Conservation (phyloP, 768 basidiomycete genomes). For the Leccinum boreale region DNA sequence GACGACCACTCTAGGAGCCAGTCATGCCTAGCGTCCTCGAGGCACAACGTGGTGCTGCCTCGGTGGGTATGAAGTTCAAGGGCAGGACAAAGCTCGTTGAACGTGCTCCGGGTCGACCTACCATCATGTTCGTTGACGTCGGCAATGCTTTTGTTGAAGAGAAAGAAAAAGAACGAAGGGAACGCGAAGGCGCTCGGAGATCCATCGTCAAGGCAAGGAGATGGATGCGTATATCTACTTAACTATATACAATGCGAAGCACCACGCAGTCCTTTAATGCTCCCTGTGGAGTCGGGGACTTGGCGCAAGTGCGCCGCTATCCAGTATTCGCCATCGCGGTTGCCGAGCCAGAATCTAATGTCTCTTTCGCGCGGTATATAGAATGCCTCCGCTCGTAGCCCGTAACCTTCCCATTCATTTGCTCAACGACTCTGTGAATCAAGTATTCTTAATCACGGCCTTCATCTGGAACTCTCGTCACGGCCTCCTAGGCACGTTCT, state of each 20-base stretch:
- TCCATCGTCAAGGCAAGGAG: slow-evolving; percentile 33
- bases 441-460: neutral
- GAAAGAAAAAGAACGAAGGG: slow-evolving; percentile 48
- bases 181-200: slow-evolving; percentile 48
- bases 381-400: neutral
- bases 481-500: neutral
- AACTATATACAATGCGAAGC: no score
- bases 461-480: neutral
- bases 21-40: slow-evolving; percentile 57
- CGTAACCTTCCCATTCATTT: neutral
- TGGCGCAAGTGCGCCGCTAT: no score
- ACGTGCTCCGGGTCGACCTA: slow-evolving; percentile 45
- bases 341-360: no score
- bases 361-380: neutral
- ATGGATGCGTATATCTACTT: slow-evolving; percentile 13
- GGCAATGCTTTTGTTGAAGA: slow-evolving; percentile 66
- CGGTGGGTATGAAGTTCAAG: slow-evolving; percentile 36
- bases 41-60: slow-evolving; percentile 40
- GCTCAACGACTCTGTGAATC: neutral
- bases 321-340: neutral
- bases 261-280: no score
- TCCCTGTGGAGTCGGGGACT: no score
- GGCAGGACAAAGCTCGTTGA: slow-evolving; percentile 37
- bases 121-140: slow-evolving; percentile 69
- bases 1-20: slow-evolving; percentile 46